phyloP scores from a whole-genome alignment of 1,139 yeast genomes.

The Debaryomyces subglobosus region DNA sequence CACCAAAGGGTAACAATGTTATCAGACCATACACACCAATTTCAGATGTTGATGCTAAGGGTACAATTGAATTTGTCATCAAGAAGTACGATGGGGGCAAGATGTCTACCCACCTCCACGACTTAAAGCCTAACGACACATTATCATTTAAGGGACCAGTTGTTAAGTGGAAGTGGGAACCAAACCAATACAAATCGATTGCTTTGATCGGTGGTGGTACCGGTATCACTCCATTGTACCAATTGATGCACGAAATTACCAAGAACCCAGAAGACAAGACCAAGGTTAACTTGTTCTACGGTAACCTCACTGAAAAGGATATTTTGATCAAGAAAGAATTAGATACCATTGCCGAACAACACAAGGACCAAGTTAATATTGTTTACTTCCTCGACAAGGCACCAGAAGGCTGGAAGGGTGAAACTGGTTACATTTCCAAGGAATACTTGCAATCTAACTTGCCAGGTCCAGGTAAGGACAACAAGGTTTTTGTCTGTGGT shows the following conservation, averaged over 20 bases:
- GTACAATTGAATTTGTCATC: slow-evolving; percentile 77
- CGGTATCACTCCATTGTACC: slow-evolving; percentile 94
- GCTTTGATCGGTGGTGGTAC: slow-evolving; percentile 97
- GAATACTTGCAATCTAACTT: slow-evolving; percentile 69
- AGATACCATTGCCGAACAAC: slow-evolving; percentile 62
- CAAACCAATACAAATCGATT: slow-evolving; percentile 74
- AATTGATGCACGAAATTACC: slow-evolving; percentile 79
- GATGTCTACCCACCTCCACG: slow-evolving; percentile 75
- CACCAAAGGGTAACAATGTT: slow-evolving; percentile 84
- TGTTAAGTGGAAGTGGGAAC: slow-evolving; percentile 88
- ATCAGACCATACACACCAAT: slow-evolving; percentile 97
- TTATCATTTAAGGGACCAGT: slow-evolving; percentile 94
- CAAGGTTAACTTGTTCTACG: slow-evolving; percentile 71
- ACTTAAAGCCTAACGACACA: slow-evolving; percentile 76
- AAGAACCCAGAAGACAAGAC: slow-evolving; percentile 77
- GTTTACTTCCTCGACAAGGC: slow-evolving; percentile 75
- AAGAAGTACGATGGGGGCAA: slow-evolving; percentile 86
- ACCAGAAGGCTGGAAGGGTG: slow-evolving; percentile 77
- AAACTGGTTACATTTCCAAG: slow-evolving; percentile 78
- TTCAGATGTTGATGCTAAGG: slow-evolving; percentile 68
- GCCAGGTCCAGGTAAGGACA: slow-evolving; percentile 65
- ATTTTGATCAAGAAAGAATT: slow-evolving; percentile 79
- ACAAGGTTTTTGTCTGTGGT: slow-evolving; percentile 86
- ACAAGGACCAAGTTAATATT: slow-evolving; percentile 70
- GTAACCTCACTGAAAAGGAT: slow-evolving; percentile 77